These are phyloP conservation scores for Hygrophoropsis aurantiaca DNA, from an alignment of 768 basidiomycete species.

Conservation along the genomic window DNA sequence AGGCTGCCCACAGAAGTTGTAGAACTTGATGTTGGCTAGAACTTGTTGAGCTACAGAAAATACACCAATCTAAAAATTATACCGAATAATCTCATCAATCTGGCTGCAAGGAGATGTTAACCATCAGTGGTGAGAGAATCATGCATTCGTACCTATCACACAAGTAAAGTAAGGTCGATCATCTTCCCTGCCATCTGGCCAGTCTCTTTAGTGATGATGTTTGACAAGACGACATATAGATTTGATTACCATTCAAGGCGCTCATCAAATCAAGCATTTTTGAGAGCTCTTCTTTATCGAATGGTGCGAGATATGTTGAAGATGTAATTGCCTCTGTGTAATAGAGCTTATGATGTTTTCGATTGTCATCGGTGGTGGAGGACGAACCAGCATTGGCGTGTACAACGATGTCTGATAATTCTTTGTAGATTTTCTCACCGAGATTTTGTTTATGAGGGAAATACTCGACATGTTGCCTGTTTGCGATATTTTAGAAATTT, in stretches of 20 bases:
- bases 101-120: conserved; percentile 25
- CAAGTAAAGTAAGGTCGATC: too few species aligned
- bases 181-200: too few species aligned
- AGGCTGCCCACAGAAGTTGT: conserved; percentile 37
- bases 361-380: too few species aligned
- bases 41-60: not conserved
- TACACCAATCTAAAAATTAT: conserved; percentile 5
- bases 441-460: not conserved
- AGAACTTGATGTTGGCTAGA: conserved; percentile 28
- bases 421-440: not conserved
- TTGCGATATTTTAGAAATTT: not conserved
- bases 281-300: conserved; percentile 31
- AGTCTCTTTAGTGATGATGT: too few species aligned
- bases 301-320: conserved; percentile 35
- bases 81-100: conserved; percentile 46
- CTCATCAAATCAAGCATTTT: conserved; percentile 32
- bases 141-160: not conserved
- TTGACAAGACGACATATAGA: too few species aligned
- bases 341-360: not conserved
- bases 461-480: not conserved
- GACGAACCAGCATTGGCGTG: not conserved
- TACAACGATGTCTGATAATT: not conserved
- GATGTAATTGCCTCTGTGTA: conserved; percentile 39
- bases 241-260: conserved; percentile 30
- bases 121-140: not conserved